Conservation (phyloP, 371 early-diverging fungal genomes). For the Circinella umbellata region DNA sequence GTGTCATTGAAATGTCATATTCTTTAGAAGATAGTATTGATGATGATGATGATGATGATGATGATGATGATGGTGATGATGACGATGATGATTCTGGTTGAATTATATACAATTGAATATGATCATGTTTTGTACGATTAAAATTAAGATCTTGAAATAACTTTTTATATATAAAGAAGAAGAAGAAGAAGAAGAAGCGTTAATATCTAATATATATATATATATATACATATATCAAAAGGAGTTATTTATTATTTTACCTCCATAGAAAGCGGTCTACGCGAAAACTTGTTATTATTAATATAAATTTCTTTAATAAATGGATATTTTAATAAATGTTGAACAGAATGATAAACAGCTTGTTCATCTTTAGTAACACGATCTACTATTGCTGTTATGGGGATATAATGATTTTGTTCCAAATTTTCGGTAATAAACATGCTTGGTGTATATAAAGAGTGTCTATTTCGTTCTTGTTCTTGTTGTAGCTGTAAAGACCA, state of each 20-base stretch:
- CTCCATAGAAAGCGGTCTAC: slow-evolving; percentile 29
- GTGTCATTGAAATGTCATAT: background rate
- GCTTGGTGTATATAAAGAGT: slow-evolving; percentile 32
- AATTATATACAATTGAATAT: slow-evolving; percentile 47
- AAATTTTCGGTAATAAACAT: slow-evolving; percentile 43
- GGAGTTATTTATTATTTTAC: slow-evolving; percentile 19
- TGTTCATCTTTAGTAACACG: slow-evolving; percentile 50
- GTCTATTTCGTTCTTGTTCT: slow-evolving; percentile 22
- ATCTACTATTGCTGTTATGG: slow-evolving; percentile 61
- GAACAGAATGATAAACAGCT: slow-evolving; percentile 46
- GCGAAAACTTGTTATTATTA: slow-evolving; percentile 48
- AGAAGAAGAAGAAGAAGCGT: no score
- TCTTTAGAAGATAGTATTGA: background rate
- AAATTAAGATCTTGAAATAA: slow-evolving; percentile 30
- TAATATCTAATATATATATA: background rate
- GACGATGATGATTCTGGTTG: slow-evolving; percentile 12
- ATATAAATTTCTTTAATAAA: slow-evolving; percentile 63
- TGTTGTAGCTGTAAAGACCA: background rate
- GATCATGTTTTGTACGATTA: slow-evolving; percentile 46
- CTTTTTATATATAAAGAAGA: background rate
- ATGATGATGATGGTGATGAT: no score
- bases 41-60: no score
- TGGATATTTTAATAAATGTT: slow-evolving; percentile 56
- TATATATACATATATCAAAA: background rate
- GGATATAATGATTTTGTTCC: slow-evolving; percentile 41